phyloP scores from a whole-genome alignment of 2,329 filamentous ascomycete genomes.

The Lasiodiplodia citricola region DNA sequence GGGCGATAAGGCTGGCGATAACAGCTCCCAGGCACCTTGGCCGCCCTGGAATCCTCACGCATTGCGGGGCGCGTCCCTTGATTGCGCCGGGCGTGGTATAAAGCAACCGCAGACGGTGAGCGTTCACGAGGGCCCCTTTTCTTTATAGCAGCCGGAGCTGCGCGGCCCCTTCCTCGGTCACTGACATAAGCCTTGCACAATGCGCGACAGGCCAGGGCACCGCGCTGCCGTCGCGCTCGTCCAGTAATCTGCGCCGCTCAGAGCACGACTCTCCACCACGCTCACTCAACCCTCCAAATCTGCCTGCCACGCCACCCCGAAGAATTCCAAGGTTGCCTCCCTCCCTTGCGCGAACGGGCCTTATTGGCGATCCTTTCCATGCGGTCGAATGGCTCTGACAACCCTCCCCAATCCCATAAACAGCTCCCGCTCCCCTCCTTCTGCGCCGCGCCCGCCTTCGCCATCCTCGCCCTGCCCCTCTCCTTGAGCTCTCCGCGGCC shows the following conservation, averaged over 20 bases:
- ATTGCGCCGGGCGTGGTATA: conserved; percentile 8
- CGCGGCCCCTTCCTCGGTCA: conserved; percentile 14
- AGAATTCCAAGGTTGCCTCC: conserved; percentile 9
- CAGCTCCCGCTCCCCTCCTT: conserved; percentile 9
- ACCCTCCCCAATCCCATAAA: neutral
- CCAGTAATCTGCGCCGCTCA: conserved; percentile 12
- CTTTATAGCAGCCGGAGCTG: conserved; percentile 8
- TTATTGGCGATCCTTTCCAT: conserved; percentile 8
- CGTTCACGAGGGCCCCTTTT: conserved; percentile 19
- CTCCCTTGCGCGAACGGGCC: conserved; percentile 18
- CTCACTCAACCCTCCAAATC: conserved; percentile 18
- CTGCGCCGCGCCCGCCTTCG: conserved; percentile 14
- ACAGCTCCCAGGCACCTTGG: neutral
- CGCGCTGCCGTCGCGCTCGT: conserved; percentile 11
- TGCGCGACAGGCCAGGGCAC: conserved; percentile 15
- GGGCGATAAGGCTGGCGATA: conserved; percentile 17
- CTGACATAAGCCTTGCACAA: conserved; percentile 26
- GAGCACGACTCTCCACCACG: conserved; percentile 20
- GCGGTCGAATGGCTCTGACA: conserved; percentile 23
- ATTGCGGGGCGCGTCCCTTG: conserved; percentile 10
- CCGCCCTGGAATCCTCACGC: conserved; percentile 9
- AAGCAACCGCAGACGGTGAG: conserved; percentile 17
- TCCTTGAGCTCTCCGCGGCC: neutral
- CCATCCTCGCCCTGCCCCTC: neutral
- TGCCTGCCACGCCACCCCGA: neutral